A percentile compares a stretch with the other conserved stretches of the same genome.
These are phyloP conservation scores for Pochonia chlamydosporia DNA, from an alignment of 2,329 filamentous ascomycete genomes.

Conservation along the genomic window DNA sequence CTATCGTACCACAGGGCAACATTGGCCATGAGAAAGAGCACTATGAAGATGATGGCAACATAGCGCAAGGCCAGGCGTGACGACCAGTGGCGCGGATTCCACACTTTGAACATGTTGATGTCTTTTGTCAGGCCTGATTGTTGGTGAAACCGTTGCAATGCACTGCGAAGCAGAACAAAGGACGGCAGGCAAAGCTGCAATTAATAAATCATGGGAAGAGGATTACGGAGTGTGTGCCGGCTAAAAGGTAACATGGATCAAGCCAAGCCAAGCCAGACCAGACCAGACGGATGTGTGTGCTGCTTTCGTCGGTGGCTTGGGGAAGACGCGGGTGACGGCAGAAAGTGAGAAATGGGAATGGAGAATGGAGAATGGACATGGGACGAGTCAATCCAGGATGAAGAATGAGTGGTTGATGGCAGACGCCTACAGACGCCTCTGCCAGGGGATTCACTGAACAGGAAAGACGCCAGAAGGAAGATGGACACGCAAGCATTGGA, in stretches of 20 bases:
- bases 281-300: no score
- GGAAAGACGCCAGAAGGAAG: no score
- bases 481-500: no score
- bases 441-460: no score
- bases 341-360: not conserved
- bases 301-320: not conserved
- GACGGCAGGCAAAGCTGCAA: not conserved
- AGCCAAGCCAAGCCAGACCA: no score
- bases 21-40: constrained; percentile 19
- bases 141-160: no score
- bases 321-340: not conserved
- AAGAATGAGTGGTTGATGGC: no score
- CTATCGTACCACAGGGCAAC: constrained; percentile 25
- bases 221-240: not conserved
- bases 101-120: constrained; percentile 8
- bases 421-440: no score
- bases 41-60: constrained; percentile 18
- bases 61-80: constrained; percentile 24
- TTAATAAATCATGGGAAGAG: not conserved
- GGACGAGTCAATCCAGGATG: no score
- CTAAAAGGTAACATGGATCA: no score
- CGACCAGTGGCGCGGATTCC: constrained; percentile 13
- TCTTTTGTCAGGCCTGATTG: no score
- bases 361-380: no score
- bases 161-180: not conserved